A percentile compares a stretch with the other conserved stretches of the same genome.
Evolutionary conservation across 495 filamentous ascomycete genomes (phyloP).

Genomic region (Evansstolkia leycettana): DNA sequence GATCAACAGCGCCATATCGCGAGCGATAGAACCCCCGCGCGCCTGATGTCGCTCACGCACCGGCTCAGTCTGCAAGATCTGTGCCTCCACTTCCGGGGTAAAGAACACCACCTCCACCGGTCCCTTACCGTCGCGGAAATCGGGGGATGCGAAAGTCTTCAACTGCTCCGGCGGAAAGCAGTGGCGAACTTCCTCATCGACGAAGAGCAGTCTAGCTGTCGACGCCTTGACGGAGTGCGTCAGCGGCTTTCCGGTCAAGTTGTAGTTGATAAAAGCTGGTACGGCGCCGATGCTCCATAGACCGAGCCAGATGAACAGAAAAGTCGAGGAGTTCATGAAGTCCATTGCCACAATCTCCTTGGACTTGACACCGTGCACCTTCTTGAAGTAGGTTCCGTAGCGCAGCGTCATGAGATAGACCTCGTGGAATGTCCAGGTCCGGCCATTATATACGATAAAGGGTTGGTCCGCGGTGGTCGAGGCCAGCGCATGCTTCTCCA

Average conservation of each 20-base stretch:
- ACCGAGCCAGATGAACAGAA: slow-evolving; percentile 73
- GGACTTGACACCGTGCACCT: slow-evolving; percentile 51
- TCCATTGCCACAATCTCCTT: slow-evolving; percentile 81
- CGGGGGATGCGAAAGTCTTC: slow-evolving; percentile 25
- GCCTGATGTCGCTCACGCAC: slow-evolving; percentile 50
- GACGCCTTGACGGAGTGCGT: slow-evolving; percentile 68
- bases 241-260: slow-evolving; percentile 62
- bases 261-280: slow-evolving; percentile 95
- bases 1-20: slow-evolving; percentile 62
- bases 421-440: slow-evolving; percentile 69
- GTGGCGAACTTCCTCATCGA: slow-evolving; percentile 57
- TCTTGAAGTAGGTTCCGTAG: slow-evolving; percentile 75
- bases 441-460: slow-evolving; percentile 67
- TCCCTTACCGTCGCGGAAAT: slow-evolving; percentile 35
- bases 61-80: slow-evolving; percentile 43
- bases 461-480: slow-evolving; percentile 40
- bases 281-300: slow-evolving; percentile 81
- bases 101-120: slow-evolving; percentile 50
- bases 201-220: slow-evolving; percentile 54
- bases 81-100: slow-evolving; percentile 47
- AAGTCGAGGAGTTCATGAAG: slow-evolving; percentile 74
- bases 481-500: slow-evolving; percentile 57
- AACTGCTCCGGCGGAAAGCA: slow-evolving; percentile 36
- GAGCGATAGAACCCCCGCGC: slow-evolving; percentile 35
- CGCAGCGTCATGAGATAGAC: slow-evolving; percentile 62